Conservation (phyloP, 2,329 filamentous ascomycete genomes). For the Ophiostoma tasmaniense region DNA sequence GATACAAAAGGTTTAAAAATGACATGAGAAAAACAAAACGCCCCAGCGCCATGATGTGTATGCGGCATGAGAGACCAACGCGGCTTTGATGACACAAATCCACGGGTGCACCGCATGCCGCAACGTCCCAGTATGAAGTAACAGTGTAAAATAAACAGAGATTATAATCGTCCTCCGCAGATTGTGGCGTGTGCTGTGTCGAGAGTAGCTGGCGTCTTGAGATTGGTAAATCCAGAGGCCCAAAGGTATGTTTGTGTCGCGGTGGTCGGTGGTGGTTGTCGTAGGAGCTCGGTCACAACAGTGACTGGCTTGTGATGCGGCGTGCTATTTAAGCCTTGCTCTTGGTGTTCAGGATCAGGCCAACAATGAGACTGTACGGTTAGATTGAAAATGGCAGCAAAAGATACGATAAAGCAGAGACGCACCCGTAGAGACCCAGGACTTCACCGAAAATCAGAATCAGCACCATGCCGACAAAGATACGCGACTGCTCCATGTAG, state of each 20-base stretch:
- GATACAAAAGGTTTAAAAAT: background rate
- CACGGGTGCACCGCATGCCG: background rate
- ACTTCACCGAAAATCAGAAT: constrained; percentile 99
- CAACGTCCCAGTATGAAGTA: background rate
- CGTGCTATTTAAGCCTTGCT: constrained; percentile 45
- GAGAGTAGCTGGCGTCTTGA: background rate
- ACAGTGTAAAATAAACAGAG: background rate
- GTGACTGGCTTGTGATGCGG: background rate
- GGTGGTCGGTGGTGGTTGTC: background rate
- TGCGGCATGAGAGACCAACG: background rate
- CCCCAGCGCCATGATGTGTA: constrained; percentile 6
- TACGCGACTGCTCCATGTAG: constrained; percentile 91
- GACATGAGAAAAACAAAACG: background rate
- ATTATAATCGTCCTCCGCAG: background rate
- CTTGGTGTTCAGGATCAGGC: constrained; percentile 86
- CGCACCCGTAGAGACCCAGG: constrained; percentile 83
- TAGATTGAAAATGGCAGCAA: constrained; percentile 2
- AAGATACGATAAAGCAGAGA: background rate
- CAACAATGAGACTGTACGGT: constrained; percentile 69
- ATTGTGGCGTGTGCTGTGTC: background rate
- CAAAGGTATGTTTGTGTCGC: background rate
- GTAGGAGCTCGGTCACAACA: background rate
- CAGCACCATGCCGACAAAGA: constrained; percentile 97
- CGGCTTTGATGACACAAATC: background rate
- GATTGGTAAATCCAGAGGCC: too few relatives aligned